Conservation (phyloP, 2,329 filamentous ascomycete species). For the Trichoderma lentiforme region DNA sequence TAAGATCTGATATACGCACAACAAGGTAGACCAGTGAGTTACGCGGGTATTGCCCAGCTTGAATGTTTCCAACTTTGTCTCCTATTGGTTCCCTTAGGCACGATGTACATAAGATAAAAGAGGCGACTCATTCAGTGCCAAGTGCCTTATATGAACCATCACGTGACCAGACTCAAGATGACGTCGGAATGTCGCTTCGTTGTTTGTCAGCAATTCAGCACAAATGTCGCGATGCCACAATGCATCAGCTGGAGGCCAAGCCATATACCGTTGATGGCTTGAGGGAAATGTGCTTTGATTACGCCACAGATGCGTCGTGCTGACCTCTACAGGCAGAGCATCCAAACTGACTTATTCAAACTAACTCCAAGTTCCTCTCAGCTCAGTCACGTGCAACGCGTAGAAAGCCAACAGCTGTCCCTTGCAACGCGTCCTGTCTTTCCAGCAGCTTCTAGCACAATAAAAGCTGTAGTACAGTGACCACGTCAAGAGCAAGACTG, state of each 20-base stretch:
- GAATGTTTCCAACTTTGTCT: not conserved
- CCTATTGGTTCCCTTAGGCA: not conserved
- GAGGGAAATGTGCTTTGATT: not conserved
- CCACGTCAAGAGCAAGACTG: not conserved
- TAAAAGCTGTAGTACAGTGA: not conserved
- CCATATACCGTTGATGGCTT: not conserved
- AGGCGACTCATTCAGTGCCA: not conserved
- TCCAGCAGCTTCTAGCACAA: not conserved
- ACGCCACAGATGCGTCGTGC: not conserved
- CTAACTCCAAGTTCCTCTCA: not conserved
- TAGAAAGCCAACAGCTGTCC: not conserved
- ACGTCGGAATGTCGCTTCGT: not conserved
- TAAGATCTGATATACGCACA: not conserved
- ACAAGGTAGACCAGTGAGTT: not conserved
- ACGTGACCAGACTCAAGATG: not conserved
- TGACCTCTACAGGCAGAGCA: not conserved
- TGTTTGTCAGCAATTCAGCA: not conserved
- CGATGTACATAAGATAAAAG: not conserved
- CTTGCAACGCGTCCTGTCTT: not conserved
- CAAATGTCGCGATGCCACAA: conserved; percentile 3
- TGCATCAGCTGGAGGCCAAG: not conserved
- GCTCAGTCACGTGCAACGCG: not conserved
- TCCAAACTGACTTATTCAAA: not conserved
- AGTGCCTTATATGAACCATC: not conserved
- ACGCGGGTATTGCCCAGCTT: not conserved